Conservation (phyloP, 2,329 filamentous ascomycete species). For the Tolypocladium sp. region DNA sequence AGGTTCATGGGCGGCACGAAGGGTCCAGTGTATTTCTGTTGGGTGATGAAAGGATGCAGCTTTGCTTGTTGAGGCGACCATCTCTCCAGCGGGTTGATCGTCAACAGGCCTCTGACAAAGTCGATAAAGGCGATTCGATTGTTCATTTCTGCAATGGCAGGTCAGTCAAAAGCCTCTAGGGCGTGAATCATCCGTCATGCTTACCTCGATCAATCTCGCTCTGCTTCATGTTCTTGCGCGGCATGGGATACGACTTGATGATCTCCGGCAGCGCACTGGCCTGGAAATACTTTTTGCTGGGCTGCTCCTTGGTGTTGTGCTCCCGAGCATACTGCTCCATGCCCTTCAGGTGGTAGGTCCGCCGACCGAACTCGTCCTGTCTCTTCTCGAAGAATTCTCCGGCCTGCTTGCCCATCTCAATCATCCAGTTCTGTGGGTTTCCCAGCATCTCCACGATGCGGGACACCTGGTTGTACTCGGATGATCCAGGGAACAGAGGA, state of each 20-base stretch:
- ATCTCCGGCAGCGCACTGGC: slow-evolving; percentile 92
- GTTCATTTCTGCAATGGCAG: slow-evolving; percentile 70
- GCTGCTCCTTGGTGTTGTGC: slow-evolving; percentile 93
- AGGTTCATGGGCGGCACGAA: slow-evolving; percentile 97
- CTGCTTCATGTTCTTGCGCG: slow-evolving; percentile 98
- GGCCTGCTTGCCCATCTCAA: slow-evolving; percentile 96
- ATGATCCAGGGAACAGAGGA: slow-evolving; percentile 91
- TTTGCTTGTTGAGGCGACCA: slow-evolving; percentile 99
- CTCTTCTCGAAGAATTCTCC: slow-evolving; percentile 95
- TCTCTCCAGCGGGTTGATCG: slow-evolving; percentile 89
- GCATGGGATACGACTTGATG: slow-evolving; percentile 96
- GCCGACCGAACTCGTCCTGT: slow-evolving; percentile 83
- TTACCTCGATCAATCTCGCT: slow-evolving; percentile 91
- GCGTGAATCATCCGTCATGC: not conserved
- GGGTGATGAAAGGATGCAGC: slow-evolving; percentile 95
- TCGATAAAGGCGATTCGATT: slow-evolving; percentile 97
- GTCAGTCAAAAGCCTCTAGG: not conserved
- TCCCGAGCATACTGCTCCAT: slow-evolving; percentile 98
- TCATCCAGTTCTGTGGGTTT: slow-evolving; percentile 95
- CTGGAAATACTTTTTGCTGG: slow-evolving; percentile 99
- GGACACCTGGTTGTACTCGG: slow-evolving; percentile 97
- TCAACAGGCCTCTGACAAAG: slow-evolving; percentile 87
- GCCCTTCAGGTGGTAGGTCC: slow-evolving; percentile 85
- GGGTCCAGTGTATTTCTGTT: slow-evolving; percentile 91
- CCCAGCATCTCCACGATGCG: slow-evolving; percentile 97